Evolutionary conservation across 2,329 filamentous ascomycete genomes (phyloP), one percentile per base, ranked within the genome.

Genomic region (Cytospora piceae): DNA sequence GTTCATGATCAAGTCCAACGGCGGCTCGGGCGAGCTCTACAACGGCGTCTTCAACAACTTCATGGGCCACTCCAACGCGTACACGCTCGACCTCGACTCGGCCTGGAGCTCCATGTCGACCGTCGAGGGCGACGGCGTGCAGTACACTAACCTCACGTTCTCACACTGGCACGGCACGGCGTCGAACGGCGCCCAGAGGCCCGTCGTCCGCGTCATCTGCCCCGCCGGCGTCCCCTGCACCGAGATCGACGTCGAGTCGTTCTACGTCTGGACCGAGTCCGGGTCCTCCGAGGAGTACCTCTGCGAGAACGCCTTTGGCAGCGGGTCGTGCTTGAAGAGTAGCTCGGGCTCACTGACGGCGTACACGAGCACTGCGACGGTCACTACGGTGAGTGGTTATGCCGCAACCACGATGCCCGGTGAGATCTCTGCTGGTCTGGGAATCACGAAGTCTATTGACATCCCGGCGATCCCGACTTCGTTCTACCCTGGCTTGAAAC

Each of bases 1-100:
- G 85, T 81, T 83, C 74, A 85, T 86, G 84, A 82, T 88, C 77
- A 88, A 88, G 75, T 83, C 80, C 65, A 84, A 87, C 70, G 86
- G 86, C 54, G 86, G 86, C 37, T 79, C 74, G 62, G 86, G 85
- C 34, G 79, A 76, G 4, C 79, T 87, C 6, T 78, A 78, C 52
- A 80, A 87, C 69, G 76, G 79, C 20, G 70, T 79, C 0, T 79
- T 87, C 51, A 80, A 84, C 70, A 86, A 87, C 75, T 88, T 88
- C 73, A 83, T 85, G 70, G 85, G 86, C 49, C 84, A 85, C 73
- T 74, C 77, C 66, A 88, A 87, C 67, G 85, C 86, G 4, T 88
- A 87, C 76, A 81, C 80, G n/a, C 76, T 87, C 32, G 77, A 87
- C 73, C 79, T 87, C 64, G 82, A 87, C 74, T 77, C 82, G 64